Base-by-base conservation (phyloP, 2,329 filamentous ascomycete species). In the Didymella segeticola region DNA sequence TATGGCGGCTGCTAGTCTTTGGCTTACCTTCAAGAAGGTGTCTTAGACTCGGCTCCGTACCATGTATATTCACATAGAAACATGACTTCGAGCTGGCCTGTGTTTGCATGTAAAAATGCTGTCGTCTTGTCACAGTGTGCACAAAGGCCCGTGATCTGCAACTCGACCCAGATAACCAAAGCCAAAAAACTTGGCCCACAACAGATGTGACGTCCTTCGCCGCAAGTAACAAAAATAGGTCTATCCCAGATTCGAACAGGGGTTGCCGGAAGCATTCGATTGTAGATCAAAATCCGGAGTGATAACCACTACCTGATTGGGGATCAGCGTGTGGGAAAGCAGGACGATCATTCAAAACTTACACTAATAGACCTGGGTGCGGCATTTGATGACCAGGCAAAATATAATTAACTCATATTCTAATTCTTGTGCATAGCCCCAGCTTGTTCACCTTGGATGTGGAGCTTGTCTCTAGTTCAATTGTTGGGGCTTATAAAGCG, bases 211-310 rank as follows among this genome's bases (percentile, higher is more conserved):
- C n/a, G n/a, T n/a, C n/a, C n/a, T n/a, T n/a, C n/a, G n/a, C n/a
- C n/a, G n/a, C n/a, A n/a, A n/a, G n/a, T n/a, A n/a, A n/a, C 19
- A 52, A 56, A 61, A 56, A 37, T 17, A 66, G 62, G 62, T 66
- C 62, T 58, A 63, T 57, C 62, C 62, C 57, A 62, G 63, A 62
- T 53, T 67, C 64, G 64, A 67, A 66, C 64, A 61, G 59, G 64
- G 64, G 64, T 67, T 63, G 62, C 64, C 56, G 58, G 62, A 65
- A 65, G 17, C 8, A 50, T 56, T 52, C 41, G 50, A 50, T 15
- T 23, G 42, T 20, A 8, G 15, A 47, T 65, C 62, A 65, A 62
- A 65, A 63, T 65, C 60, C 57, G 56, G 62, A 65, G 62, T 65
- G 62, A 65, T 65, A 55, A 65, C 62, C 62, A 61, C 62, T 65